A percentile compares a stretch with the other conserved stretches of the same genome.
Conservation (phyloP, 495 filamentous ascomycete genomes). For the Xylaria sp. region DNA sequence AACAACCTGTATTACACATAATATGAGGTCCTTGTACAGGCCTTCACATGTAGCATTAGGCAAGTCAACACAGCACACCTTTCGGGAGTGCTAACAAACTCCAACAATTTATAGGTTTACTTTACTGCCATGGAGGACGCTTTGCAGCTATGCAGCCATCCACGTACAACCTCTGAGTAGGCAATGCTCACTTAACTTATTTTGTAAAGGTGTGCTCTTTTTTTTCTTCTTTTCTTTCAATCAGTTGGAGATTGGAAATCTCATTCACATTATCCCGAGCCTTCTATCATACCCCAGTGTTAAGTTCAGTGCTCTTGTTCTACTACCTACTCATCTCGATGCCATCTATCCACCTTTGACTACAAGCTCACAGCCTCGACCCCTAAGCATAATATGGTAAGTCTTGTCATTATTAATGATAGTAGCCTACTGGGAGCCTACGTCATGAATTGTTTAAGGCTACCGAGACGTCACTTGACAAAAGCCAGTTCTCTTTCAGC, state of each 20-base stretch:
- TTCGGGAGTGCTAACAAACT: neutral
- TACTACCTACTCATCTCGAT: neutral
- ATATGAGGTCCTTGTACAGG: neutral
- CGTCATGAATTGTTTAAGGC: neutral
- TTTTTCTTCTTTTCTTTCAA: neutral
- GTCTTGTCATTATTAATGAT: neutral
- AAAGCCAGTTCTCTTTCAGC: neutral
- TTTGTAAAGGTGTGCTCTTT: neutral
- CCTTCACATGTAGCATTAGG: slow-evolving; percentile 4
- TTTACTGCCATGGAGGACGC: neutral
- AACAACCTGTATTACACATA: slow-evolving; percentile 6
- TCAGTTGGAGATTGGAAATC: neutral
- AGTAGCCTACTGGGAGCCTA: neutral
- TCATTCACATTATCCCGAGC: neutral
- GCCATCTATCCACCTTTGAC: neutral
- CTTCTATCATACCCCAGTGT: neutral
- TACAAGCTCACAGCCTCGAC: neutral
- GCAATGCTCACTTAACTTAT: slow-evolving; percentile 3
- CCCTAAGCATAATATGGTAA: neutral
- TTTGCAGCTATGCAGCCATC: neutral
- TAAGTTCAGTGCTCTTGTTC: neutral
- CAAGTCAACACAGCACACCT: neutral
- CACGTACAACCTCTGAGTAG: neutral
- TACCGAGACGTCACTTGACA: neutral
- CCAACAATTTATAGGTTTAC: neutral